Evolutionary conservation across 805 yeast species (phyloP).

Genomic region (Metschnikowia aberdeeniae): DNA sequence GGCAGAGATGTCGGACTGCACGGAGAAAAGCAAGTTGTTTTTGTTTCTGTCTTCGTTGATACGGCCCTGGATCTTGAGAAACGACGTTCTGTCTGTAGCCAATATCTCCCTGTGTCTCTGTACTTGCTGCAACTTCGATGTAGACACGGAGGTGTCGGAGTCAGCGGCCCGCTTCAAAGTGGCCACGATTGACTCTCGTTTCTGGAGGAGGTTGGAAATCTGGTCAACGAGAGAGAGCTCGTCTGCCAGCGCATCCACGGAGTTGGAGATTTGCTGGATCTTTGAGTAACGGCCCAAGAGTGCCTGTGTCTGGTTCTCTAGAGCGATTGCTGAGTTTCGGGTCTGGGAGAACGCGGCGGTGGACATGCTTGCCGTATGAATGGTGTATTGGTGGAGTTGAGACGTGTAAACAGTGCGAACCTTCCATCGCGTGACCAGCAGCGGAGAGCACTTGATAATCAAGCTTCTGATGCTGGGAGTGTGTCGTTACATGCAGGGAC

Average conservation of each 20-base stretch:
- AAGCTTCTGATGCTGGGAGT: not conserved
- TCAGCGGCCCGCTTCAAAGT: conserved; percentile 54
- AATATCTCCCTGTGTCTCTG: conserved; percentile 76
- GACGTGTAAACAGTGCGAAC: conserved; percentile 3
- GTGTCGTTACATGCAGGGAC: too few species aligned
- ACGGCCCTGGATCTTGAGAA: conserved; percentile 51
- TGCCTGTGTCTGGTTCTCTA: conserved; percentile 69
- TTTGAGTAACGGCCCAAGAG: conserved; percentile 41
- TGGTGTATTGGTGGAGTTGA: not conserved
- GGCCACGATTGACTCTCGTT: conserved; percentile 51
- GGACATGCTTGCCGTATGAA: conserved; percentile 11
- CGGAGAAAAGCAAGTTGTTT: conserved; percentile 66
- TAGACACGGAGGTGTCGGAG: conserved; percentile 47
- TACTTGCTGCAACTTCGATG: conserved; percentile 76
- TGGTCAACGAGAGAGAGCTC: conserved; percentile 23
- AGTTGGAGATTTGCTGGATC: conserved; percentile 23
- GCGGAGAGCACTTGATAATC: too few species aligned
- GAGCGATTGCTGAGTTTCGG: conserved; percentile 61
- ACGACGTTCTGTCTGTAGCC: conserved; percentile 64
- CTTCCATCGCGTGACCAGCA: not conserved
- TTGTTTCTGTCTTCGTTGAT: conserved; percentile 75
- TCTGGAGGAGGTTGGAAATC: conserved; percentile 25
- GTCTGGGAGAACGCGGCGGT: conserved; percentile 54
- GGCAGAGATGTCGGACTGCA: conserved; percentile 73
- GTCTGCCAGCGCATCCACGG: conserved; percentile 20